A percentile compares a stretch with the other conserved stretches of the same genome.
Evolutionary conservation across 495 filamentous ascomycete species (phyloP).

Genomic region (Penicillium manginii): DNA sequence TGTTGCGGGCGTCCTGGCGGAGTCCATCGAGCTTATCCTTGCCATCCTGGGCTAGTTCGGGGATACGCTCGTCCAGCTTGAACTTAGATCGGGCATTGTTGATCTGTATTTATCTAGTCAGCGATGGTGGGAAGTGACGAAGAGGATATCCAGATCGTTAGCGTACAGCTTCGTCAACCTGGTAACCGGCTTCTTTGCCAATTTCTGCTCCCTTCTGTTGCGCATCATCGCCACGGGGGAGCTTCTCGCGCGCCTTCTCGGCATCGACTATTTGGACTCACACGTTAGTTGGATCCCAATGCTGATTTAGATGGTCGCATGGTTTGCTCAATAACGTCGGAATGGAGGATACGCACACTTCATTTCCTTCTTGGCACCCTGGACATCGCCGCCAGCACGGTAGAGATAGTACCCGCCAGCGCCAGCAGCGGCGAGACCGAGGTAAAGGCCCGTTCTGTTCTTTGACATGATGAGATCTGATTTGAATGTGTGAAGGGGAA

Average conservation of each 20-base stretch:
- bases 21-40: conserved; percentile 72
- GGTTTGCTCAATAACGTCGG: background rate
- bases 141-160: conserved; percentile 4
- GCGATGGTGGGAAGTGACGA: conserved; percentile 7
- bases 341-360: conserved; percentile 61
- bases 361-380: conserved; percentile 76
- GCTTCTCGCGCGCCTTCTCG: conserved; percentile 64
- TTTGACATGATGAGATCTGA: conserved; percentile 43
- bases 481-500: too few relatives aligned
- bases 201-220: conserved; percentile 56
- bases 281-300: conserved; percentile 3
- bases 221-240: conserved; percentile 52
- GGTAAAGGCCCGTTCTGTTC: conserved; percentile 56
- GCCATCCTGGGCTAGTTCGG: conserved; percentile 61
- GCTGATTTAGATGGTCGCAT: too few relatives aligned
- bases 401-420: conserved; percentile 91
- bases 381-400: conserved; percentile 79
- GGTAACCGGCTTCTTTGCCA: conserved; percentile 54
- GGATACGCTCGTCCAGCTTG: conserved; percentile 60
- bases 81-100: conserved; percentile 62
- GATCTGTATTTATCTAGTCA: conserved; percentile 48
- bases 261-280: conserved; percentile 54
- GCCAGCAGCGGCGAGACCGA: conserved; percentile 67
- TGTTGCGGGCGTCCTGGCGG: conserved; percentile 46
- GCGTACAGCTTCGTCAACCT: conserved; percentile 61